phyloP scores from a whole-genome alignment of 495 filamentous ascomycete species.

The Cryomyces minteri region DNA sequence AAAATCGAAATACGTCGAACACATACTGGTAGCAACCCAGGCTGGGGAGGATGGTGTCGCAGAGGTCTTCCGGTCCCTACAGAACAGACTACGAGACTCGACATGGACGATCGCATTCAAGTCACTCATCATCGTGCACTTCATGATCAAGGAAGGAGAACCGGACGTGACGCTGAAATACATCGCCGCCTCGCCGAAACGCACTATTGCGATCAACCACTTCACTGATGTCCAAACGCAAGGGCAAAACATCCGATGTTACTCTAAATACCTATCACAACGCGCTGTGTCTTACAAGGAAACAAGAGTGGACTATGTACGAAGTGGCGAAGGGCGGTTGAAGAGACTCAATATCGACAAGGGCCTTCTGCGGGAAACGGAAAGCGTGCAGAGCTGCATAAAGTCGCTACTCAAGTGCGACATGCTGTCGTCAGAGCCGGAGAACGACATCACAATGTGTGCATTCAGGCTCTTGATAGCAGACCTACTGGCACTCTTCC shows the following conservation, averaged over 20 bases:
- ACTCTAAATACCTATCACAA: constrained; percentile 69
- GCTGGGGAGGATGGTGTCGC: constrained; percentile 88
- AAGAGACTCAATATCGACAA: constrained; percentile 84
- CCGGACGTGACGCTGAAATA: constrained; percentile 74
- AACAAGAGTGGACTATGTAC: constrained; percentile 78
- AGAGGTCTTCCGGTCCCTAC: constrained; percentile 84
- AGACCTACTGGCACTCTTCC: constrained; percentile 79
- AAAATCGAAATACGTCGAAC: constrained; percentile 99
- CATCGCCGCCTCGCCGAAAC: constrained; percentile 57
- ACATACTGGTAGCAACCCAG: constrained; percentile 90
- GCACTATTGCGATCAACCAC: constrained; percentile 67
- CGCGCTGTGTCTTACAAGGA: constrained; percentile 67
- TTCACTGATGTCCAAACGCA: constrained; percentile 96
- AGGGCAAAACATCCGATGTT: constrained; percentile 84
- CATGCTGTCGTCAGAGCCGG: constrained; percentile 73
- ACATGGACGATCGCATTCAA: constrained; percentile 99
- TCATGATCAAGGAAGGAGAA: constrained; percentile 95
- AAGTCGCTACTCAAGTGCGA: constrained; percentile 74
- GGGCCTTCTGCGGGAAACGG: constrained; percentile 80
- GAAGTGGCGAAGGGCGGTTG: constrained; percentile 61
- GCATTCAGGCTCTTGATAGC: constrained; percentile 88
- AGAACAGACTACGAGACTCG: constrained; percentile 75
- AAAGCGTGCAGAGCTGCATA: constrained; percentile 80
- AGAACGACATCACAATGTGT: constrained; percentile 93
- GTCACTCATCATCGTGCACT: constrained; percentile 78